These are phyloP conservation scores for Avicennia marina DNA, from an alignment of 257 asterid species.

Conservation along the genomic window DNA sequence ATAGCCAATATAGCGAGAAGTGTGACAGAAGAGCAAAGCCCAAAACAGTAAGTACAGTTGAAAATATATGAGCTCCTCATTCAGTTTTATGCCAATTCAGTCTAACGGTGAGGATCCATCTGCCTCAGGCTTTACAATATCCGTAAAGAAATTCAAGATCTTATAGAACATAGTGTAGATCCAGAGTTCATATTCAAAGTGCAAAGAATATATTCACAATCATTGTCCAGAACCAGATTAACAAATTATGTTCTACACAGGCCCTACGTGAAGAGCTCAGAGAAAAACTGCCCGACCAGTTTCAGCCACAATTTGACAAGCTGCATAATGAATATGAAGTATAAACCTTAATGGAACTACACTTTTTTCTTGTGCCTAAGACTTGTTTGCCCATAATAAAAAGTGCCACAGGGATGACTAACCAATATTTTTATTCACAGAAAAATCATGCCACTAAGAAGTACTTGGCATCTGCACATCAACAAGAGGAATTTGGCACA, in stretches of 20 bases:
- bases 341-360: background rate
- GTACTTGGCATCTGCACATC: constrained; percentile 17
- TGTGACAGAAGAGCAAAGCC: constrained; percentile 73
- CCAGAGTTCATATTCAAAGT: constrained; percentile 73
- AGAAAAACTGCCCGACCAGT: constrained; percentile 46
- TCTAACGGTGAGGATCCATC: too few species aligned
- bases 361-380: background rate
- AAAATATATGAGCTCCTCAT: background rate
- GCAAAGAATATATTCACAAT: constrained; percentile 6
- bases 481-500: constrained; percentile 31
- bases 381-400: background rate
- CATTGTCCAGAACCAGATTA: constrained; percentile 13
- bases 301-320: constrained; percentile 42
- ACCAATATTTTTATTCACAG: constrained; percentile 24
- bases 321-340: constrained; percentile 60
- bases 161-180: constrained; percentile 71
- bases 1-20: constrained; percentile 61
- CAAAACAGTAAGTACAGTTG: constrained; percentile 57
- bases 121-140: constrained; percentile 52
- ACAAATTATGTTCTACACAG: constrained; percentile 30
- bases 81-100: too few species aligned
- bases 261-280: constrained; percentile 55
- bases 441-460: constrained; percentile 28
- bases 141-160: constrained; percentile 74
- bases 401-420: too few species aligned